Percentiles rank a stretch among this genome's conserved stretches.
phyloP scores from a whole-genome alignment of 345 rosid species.

The Citrus maxima region DNA sequence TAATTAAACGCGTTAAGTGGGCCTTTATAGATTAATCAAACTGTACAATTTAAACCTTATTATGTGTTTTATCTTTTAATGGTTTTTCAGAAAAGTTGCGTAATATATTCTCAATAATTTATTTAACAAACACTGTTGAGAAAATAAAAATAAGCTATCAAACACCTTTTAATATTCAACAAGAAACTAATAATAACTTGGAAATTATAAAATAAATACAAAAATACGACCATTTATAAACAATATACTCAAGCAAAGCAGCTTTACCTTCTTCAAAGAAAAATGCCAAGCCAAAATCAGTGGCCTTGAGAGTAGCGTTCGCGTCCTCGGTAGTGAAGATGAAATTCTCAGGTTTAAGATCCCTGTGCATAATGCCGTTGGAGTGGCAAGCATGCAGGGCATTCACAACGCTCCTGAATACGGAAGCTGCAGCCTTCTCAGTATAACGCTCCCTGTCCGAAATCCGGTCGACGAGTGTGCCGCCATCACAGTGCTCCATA shows the following conservation, averaged over 20 bases:
- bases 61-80: too few species aligned
- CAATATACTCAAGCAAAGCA: background rate
- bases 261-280: constrained; percentile 47
- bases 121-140: too few species aligned
- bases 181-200: too few species aligned
- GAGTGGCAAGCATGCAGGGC: constrained; percentile 79
- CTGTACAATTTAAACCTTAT: too few species aligned
- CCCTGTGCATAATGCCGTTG: constrained; percentile 39
- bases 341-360: constrained; percentile 87
- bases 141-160: too few species aligned
- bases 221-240: background rate
- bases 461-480: constrained; percentile 74
- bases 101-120: background rate
- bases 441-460: constrained; percentile 60
- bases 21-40: too few species aligned
- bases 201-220: too few species aligned
- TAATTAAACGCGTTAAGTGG: too few species aligned
- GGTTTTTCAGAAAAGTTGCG: too few species aligned
- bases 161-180: too few species aligned
- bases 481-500: constrained; percentile 94
- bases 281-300: constrained; percentile 76
- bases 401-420: constrained; percentile 62
- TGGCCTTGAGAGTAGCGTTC: constrained; percentile 60
- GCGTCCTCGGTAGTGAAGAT: constrained; percentile 60
- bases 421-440: constrained; percentile 75